Evolutionary conservation across 805 yeast genomes (phyloP), one percentile per base, ranked within the genome.

Genomic region (Schwanniomyces vanrijiae): DNA sequence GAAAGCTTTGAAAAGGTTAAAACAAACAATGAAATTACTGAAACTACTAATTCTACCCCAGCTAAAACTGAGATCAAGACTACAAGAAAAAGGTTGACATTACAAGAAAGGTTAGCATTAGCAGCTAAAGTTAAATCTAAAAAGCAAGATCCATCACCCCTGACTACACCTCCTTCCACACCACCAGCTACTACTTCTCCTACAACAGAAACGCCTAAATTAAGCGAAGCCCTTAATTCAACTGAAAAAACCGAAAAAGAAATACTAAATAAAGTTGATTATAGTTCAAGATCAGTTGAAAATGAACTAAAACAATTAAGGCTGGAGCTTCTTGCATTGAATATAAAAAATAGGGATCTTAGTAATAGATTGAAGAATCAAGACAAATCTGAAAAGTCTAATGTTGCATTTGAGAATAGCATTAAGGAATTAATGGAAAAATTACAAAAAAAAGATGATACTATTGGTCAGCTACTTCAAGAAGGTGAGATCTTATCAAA

Each of bases 61-160:
- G 3, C 3, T 7, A 31, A 31, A 16, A 14, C 25, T 4, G 39
- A 37, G 8, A 18, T 14, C 3, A 42, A n/a, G 25, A 25, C 24
- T 33, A 26, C 74, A 25, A 76, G 73, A 53, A 86, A 85, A 61
- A 74, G 91, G 51, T 68, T 88, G 16, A 83, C 96, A 0, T 72
- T 92, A 54, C 95, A 89, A 58, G 96, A 91, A 58, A 75, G 97
- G 50, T 73, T 91, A 44, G 95, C 94, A 1, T 65, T 83, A 51
- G 97, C 97, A 1, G 90, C 96, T 5, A 75, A 79, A 48, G 71
- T 72, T 11, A 71, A 72, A 26, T 64, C 62, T 44, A 69, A 65
- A 39, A 56, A 42, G 46, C 52, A 25, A 22, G 39, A 37, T 18
- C 3, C 4, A 2, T 11, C 20, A 3, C n/a, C 20, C 5, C 13